Evolutionary conservation across 2,329 filamentous ascomycete species (phyloP).

Genomic region (Trichoderma sp.): DNA sequence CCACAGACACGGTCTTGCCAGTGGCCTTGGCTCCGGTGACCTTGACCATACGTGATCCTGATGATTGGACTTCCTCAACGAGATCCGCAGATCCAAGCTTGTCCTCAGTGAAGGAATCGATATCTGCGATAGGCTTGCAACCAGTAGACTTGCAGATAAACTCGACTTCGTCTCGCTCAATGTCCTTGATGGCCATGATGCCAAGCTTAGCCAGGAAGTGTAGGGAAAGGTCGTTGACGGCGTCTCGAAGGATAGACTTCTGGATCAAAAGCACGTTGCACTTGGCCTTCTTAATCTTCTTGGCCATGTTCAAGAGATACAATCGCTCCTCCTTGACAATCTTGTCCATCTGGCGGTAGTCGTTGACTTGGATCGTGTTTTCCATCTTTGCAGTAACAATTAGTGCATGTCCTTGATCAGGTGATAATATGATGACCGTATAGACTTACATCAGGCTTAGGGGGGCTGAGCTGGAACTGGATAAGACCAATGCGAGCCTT

Average conservation of each 20-base stretch:
- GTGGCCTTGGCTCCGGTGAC: constrained; percentile 86
- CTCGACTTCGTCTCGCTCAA: constrained; percentile 97
- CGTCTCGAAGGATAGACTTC: constrained; percentile 96
- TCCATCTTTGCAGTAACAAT: constrained; percentile 72
- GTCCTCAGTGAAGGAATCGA: constrained; percentile 98
- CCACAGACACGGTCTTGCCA: constrained; percentile 89
- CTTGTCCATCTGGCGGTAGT: constrained; percentile 99
- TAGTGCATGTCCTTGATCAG: constrained; percentile 32
- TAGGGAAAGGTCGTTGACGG: constrained; percentile 94
- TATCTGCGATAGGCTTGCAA: constrained; percentile 97
- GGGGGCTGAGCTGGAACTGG: constrained; percentile 97
- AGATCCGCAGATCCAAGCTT: constrained; percentile 94
- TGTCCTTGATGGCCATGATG: constrained; percentile 95
- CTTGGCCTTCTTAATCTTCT: constrained; percentile 99
- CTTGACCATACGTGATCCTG: constrained; percentile 91
- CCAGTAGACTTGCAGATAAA: constrained; percentile 99
- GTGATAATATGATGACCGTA: constrained; percentile 37
- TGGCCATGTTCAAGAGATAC: constrained; percentile 97
- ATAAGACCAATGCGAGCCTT: constrained; percentile 97
- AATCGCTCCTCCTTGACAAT: constrained; percentile 98
- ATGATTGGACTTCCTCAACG: constrained; percentile 86
- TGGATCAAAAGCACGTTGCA: constrained; percentile 98
- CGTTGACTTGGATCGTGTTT: constrained; percentile 98
- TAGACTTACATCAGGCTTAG: constrained; percentile 85
- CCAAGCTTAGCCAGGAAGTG: constrained; percentile 98